A percentile compares a stretch with the other conserved stretches of the same genome.
phyloP scores from a whole-genome alignment of 176 grass and related monocot genomes.

The Aegilops speltoides region DNA sequence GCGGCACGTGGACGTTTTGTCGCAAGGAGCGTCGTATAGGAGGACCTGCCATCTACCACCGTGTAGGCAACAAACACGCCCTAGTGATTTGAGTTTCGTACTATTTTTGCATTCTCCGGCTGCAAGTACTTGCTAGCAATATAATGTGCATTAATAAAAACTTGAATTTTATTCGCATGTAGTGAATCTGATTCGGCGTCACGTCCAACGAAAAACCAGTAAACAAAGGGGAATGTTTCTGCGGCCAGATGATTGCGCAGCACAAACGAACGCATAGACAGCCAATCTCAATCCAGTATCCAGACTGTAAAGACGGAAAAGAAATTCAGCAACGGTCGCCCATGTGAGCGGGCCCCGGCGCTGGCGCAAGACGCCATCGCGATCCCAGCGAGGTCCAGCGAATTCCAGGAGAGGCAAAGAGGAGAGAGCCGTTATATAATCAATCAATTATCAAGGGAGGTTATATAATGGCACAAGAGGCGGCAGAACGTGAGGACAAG shows the following conservation, averaged over 20 bases:
- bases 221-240: neutral
- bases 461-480: constrained; percentile 9
- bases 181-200: constrained; percentile 16
- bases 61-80: too few species aligned
- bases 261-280: neutral
- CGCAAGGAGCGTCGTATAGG: too few species aligned
- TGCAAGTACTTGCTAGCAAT: neutral
- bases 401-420: neutral
- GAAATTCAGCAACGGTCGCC: constrained; percentile 29
- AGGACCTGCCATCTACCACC: too few species aligned
- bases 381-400: constrained; percentile 58
- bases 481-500: constrained; percentile 9
- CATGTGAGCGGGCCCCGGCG: constrained; percentile 40
- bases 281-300: neutral
- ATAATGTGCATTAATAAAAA: neutral
- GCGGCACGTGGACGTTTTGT: too few species aligned
- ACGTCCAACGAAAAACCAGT: neutral
- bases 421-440: constrained; percentile 24
- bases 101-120: neutral
- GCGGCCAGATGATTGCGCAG: neutral
- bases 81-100: too few species aligned
- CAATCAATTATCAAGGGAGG: constrained; percentile 15
- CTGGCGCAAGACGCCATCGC: constrained; percentile 38
- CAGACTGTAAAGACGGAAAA: constrained; percentile 31
- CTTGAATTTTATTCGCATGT: neutral